A percentile compares a stretch with the other conserved stretches of the same genome.
Evolutionary conservation across 2,329 filamentous ascomycete genomes (phyloP).

Genomic region (Aspergillus brunneoviolaceus): DNA sequence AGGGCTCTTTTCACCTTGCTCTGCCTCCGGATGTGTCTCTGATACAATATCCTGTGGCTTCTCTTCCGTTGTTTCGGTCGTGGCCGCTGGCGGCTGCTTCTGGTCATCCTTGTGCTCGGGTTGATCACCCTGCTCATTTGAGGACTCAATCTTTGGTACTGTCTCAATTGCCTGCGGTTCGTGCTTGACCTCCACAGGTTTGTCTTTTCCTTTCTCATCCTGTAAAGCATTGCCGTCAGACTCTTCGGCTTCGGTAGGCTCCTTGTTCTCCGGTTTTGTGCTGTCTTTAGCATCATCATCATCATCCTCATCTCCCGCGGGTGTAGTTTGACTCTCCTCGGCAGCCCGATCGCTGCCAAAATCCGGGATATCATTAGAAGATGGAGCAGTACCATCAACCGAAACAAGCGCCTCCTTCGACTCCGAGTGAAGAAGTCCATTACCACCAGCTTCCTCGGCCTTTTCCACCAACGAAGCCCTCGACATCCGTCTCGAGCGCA

Average conservation of each 20-base stretch:
- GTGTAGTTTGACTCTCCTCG: conserved; percentile 15
- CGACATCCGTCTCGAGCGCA: conserved; percentile 33
- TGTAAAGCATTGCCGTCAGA: not conserved
- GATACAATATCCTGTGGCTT: not conserved
- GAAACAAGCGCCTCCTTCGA: conserved; percentile 41
- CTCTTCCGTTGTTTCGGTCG: not conserved
- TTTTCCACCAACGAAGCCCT: conserved; percentile 28
- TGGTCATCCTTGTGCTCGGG: not conserved
- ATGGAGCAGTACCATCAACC: conserved; percentile 22
- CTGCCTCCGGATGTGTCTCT: not conserved
- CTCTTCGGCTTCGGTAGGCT: not conserved
- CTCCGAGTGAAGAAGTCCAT: conserved; percentile 16
- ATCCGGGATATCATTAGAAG: conserved; percentile 27
- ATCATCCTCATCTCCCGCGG: not conserved
- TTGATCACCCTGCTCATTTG: not conserved
- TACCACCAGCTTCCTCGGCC: conserved; percentile 25
- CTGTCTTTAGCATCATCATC: not conserved
- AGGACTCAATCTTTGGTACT: not conserved
- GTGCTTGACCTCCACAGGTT: not conserved
- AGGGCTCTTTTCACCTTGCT: not conserved
- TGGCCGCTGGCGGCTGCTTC: not conserved
- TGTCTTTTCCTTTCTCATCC: not conserved
- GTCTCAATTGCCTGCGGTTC: not conserved
- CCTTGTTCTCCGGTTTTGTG: not conserved
- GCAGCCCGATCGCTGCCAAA: conserved; percentile 22